phyloP scores from a whole-genome alignment of 2,329 filamentous ascomycete species.

The Diaporthe citriasiana region DNA sequence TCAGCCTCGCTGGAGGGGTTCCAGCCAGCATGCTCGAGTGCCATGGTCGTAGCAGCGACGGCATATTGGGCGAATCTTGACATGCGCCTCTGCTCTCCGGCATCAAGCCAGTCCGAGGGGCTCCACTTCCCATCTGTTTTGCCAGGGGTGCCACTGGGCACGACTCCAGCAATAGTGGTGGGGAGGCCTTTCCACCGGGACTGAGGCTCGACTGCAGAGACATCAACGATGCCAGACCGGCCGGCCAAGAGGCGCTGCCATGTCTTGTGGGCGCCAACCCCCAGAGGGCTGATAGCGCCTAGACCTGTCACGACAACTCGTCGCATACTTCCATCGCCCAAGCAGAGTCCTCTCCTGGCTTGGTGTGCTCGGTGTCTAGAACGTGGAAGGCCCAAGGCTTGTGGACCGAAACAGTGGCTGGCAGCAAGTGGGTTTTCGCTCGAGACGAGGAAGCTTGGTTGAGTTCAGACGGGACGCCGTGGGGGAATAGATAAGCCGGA shows the following conservation, averaged over 20 bases:
- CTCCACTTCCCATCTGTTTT: slow-evolving; percentile 62
- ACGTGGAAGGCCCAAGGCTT: slow-evolving; percentile 19
- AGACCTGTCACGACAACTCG: slow-evolving; percentile 88
- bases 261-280: slow-evolving; percentile 81
- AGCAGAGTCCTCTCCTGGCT: not conserved
- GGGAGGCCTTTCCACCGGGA: slow-evolving; percentile 79
- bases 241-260: slow-evolving; percentile 87
- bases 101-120: slow-evolving; percentile 66
- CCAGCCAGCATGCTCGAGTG: slow-evolving; percentile 87
- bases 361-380: slow-evolving; percentile 2
- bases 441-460: slow-evolving; percentile 29
- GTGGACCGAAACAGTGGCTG: slow-evolving; percentile 1
- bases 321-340: slow-evolving; percentile 67
- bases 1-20: slow-evolving; percentile 71
- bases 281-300: slow-evolving; percentile 86
- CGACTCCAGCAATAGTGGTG: slow-evolving; percentile 86
- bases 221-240: slow-evolving; percentile 84
- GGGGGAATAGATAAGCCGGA: not conserved
- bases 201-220: slow-evolving; percentile 71
- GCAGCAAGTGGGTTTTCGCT: slow-evolving; percentile 9
- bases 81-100: slow-evolving; percentile 79
- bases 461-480: slow-evolving; percentile 19
- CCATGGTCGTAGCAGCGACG: slow-evolving; percentile 87
- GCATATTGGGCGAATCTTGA: slow-evolving; percentile 95
- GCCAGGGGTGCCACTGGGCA: slow-evolving; percentile 67